Conservation (phyloP, 352 stramenopile genomes). For the Globisporangium parvum region DNA sequence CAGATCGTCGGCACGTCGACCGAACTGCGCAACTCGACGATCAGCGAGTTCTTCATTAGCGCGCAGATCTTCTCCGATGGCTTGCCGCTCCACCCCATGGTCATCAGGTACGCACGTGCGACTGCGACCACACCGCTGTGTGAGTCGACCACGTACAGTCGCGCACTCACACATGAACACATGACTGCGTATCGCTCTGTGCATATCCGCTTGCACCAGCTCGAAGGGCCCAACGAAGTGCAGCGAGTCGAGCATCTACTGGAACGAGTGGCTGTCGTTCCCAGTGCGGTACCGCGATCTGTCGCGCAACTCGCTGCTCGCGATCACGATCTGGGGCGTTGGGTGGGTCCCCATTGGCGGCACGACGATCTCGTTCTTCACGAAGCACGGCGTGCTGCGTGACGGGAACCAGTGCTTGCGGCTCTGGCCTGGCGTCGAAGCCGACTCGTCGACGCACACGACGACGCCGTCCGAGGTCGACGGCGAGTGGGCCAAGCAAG, state of each 20-base stretch:
- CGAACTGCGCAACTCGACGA: conserved; percentile 72
- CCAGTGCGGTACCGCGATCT: conserved; percentile 84
- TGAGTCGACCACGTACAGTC: too few relatives aligned
- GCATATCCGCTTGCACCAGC: conserved; percentile 16
- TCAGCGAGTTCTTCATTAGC: conserved; percentile 86
- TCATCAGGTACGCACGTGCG: conserved; percentile 39
- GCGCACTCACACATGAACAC: not conserved
- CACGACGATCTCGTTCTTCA: conserved; percentile 87
- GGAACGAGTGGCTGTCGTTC: conserved; percentile 86
- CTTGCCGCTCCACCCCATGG: conserved; percentile 74
- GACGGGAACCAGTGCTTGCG: conserved; percentile 86
- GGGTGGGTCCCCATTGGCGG: conserved; percentile 76
- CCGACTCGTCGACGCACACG: conserved; percentile 58
- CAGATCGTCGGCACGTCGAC: conserved; percentile 56
- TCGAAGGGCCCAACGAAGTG: conserved; percentile 81
- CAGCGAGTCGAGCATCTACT: conserved; percentile 84
- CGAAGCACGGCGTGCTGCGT: conserved; percentile 72
- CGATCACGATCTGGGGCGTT: conserved; percentile 82
- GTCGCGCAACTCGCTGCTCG: conserved; percentile 76
- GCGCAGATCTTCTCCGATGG: conserved; percentile 86
- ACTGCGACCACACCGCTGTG: not conserved
- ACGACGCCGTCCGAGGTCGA: conserved; percentile 67
- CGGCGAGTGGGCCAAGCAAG: conserved; percentile 63
- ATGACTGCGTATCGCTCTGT: conserved; percentile 9
- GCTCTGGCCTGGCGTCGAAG: conserved; percentile 66